Base-by-base conservation (phyloP, 2,329 filamentous ascomycete genomes). In the Lachnellula subtilissima region DNA sequence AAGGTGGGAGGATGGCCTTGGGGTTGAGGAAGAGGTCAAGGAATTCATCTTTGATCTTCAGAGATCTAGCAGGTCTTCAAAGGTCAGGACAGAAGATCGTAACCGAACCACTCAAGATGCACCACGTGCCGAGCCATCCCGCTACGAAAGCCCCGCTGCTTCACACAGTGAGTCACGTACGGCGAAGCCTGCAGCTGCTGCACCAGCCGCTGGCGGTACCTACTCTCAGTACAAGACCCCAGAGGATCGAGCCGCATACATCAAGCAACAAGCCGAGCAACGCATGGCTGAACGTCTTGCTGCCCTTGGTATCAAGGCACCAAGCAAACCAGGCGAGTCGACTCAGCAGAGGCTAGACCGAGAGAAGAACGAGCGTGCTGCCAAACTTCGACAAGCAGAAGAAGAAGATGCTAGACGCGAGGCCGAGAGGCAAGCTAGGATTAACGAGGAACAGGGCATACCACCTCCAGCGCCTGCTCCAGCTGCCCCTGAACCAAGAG, bases 21-120 rank as follows among this genome's bases (percentile, higher is more conserved):
- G 94, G 28, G 94, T 99, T 28, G 94, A 99, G 70, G 93, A 99
- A 67, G 91, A 96, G 67, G 88, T 97, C 59, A 90, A 91, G 67
- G 94, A 99, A 69, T 97, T 99, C 72, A 99, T 99, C 70, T 97
- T 94, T 70, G 94, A 97, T 64, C 77, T 99, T 52, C 92, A 97
- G 71, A 85, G 93, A 59, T 89, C 86, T 60, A 95, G 91, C 71
- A 85, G 91, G 62, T 81, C 90, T 61, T 80, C 89, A 52, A 86
- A 86, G 57, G 75, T 95, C 56, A 78, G 82, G 57, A 74, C 77
- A 49, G 84, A 81, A 69, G 86, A 85, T 58, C 80, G 75, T 25
- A 72, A 75, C 5, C 76, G 76, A 35, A 65, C 48, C 40, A 63
- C 63, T 28, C 61, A 65, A 14, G 71, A 72, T 11, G 39, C 53